Evolutionary conservation across 805 yeast species (phyloP), one percentile per base, ranked within the genome.

Genomic region (Vanderwaltozyma tropicalis): DNA sequence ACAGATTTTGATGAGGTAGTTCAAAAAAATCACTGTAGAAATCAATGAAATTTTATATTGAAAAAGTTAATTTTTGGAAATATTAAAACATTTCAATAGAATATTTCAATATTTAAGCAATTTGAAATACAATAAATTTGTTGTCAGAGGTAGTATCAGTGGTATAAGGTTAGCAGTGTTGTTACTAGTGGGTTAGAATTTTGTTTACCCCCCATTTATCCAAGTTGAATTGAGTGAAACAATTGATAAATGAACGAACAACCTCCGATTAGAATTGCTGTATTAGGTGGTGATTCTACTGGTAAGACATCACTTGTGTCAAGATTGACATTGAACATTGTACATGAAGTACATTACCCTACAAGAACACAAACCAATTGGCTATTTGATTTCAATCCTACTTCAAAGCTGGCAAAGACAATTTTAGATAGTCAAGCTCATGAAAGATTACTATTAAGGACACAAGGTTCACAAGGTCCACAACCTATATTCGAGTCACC

Each of bases 261-360:
- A 15, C 32, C 31, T 4, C 81, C 84, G 0, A 48, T 78, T 4
- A 61, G 82, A 41, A 49, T 78, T 13, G 84, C 80, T 0, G 66
- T 78, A 1, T 51, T 78, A 3, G 86, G 86, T 0, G 81, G 72
- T 0, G 64, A 72, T 11, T 64, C 65, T 14, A 67, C 73, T 0
- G 86, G 86, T 10, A 78, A 78, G 49, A 71, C 83, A 3, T 67
- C 81, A 0, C 62, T 74, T 28, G 68, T 75, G 11, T 68, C 75
- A 37, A 61, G 70, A 34, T 46, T 77, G 13, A 62, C 68, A 2
- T 59, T 69, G 16, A 69, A 71, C 19, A 63, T 65, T 19, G 75
- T 70, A 39, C 66, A 75, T 35, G 87, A 79, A 41, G 80, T 81
- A 0, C 80, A 82, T 53, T 82, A 82, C 48, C 94, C 92, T 5